These are phyloP conservation scores for Suillus alpinus DNA, from an alignment of 768 basidiomycete genomes.

Conservation along the genomic window DNA sequence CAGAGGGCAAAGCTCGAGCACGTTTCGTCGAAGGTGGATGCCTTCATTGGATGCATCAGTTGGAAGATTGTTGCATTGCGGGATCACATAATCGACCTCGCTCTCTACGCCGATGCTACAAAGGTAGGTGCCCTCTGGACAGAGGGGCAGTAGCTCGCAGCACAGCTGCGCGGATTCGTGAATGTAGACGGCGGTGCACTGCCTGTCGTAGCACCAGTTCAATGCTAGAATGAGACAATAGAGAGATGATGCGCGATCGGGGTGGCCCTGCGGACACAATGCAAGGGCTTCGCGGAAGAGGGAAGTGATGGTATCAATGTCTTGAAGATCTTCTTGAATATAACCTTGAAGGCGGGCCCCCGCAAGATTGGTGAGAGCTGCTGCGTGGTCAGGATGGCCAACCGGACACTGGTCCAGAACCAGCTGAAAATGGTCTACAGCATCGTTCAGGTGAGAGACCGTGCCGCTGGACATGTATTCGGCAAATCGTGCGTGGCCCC, in stretches of 20 bases:
- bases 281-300: conserved; percentile 3
- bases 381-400: neutral
- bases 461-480: neutral
- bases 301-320: neutral
- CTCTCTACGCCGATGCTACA: neutral
- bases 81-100: neutral
- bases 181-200: conserved; percentile 7
- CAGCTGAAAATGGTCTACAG: neutral
- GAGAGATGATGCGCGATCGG: conserved; percentile 4
- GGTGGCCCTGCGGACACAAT: conserved; percentile 5
- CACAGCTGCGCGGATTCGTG: conserved; percentile 8
- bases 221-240: conserved; percentile 13
- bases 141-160: neutral
- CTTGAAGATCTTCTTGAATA: neutral
- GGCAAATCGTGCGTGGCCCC: neutral
- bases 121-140: neutral
- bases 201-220: conserved; percentile 6
- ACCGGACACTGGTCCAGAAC: neutral
- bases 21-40: neutral
- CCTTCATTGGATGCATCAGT: neutral
- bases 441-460: neutral
- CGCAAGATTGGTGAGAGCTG: conserved; percentile 3
- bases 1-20: neutral
- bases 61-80: neutral
- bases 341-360: neutral